Conservation (phyloP, 768 basidiomycete species). For the Strobilomyces dryophilus region DNA sequence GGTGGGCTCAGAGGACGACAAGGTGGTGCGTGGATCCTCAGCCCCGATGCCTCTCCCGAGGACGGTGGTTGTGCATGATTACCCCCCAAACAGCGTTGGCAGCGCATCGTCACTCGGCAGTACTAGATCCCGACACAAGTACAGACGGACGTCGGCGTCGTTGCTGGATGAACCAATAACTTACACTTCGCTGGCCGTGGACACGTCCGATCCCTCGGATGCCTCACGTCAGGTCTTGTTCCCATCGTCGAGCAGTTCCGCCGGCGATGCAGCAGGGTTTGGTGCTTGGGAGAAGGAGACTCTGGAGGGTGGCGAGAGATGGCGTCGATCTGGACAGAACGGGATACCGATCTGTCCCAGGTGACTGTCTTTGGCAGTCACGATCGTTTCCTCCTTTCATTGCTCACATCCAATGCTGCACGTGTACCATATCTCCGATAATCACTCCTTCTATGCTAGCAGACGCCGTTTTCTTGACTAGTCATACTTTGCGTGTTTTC, state of each 20-base stretch:
- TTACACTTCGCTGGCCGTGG: slow-evolving; percentile 32
- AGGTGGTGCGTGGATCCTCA: slow-evolving; percentile 11
- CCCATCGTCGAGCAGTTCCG: background rate
- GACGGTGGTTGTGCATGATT: slow-evolving; percentile 29
- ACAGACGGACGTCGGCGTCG: slow-evolving; percentile 35
- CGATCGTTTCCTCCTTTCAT: background rate
- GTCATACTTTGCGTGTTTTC: background rate
- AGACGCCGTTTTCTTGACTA: background rate
- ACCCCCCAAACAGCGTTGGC: slow-evolving; percentile 55
- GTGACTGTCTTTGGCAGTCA: slow-evolving; percentile 15
- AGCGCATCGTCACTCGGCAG: slow-evolving; percentile 29
- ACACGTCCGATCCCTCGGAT: slow-evolving; percentile 25
- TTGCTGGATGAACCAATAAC: slow-evolving; percentile 36
- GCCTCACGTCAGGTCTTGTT: slow-evolving; percentile 3
- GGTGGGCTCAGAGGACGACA: slow-evolving; percentile 12
- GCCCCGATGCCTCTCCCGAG: slow-evolving; percentile 12
- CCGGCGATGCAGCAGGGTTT: slow-evolving; percentile 11
- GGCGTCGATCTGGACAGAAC: slow-evolving; percentile 38
- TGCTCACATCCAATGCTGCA: slow-evolving; percentile 1
- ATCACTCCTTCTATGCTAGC: slow-evolving; percentile 1
- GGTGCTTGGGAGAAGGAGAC: slow-evolving; percentile 45
- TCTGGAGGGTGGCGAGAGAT: slow-evolving; percentile 52
- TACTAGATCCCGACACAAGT: slow-evolving; percentile 25
- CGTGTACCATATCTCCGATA: slow-evolving; percentile 17
- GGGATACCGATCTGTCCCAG: slow-evolving; percentile 30